Evolutionary conservation across 768 basidiomycete genomes (phyloP), one percentile per base, ranked within the genome.

Genomic region (Suillus variegatus): DNA sequence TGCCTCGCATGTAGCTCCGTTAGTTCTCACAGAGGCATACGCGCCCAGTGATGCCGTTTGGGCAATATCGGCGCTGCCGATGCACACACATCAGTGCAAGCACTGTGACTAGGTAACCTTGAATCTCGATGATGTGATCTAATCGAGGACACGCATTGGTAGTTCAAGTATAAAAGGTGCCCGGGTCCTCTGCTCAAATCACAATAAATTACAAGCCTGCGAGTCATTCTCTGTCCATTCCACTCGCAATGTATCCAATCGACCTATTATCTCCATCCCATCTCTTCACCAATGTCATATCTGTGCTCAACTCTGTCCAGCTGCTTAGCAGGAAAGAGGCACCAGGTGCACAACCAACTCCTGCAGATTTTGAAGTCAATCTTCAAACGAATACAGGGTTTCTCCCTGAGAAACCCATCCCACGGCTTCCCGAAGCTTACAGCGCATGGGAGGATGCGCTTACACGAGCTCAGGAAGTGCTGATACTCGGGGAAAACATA

Each of bases 361-460:
- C 80, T 22, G 69, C 74, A 3, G 82, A 86, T 64, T 89, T 86
- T 64, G 88, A 89, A 69, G 75, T 90, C 20, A 72, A 79, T 62
- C 73, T 77, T 62, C 66, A 79, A 38, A 71, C 70, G 18, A 69
- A 87, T 68, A 90, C 92, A 0, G 97, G 97, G 0, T 99, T 98
- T 80, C 86, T 98, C 69, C 97, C 96, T 0, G 76, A 84, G 3
- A 76, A 79, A 44, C 88, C 88, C 1, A 82, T 92, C 8, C 82
- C 85, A 2, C 82, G 77, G 35, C 80, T 97, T 32, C 80, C 82
- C 6, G 73, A 72, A 10, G 75, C 77, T 38, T 96, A 84, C 71
- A 76, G 75, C 14, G 73, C 85, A 6, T 99, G 94, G 95, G 94
- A 96, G 77, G 68, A 78, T 41, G 89, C 86, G 38, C 82, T 90